A percentile compares a stretch with the other conserved stretches of the same genome.
Evolutionary conservation across 495 filamentous ascomycete species (phyloP).

Genomic region (Penicillium goetzii): DNA sequence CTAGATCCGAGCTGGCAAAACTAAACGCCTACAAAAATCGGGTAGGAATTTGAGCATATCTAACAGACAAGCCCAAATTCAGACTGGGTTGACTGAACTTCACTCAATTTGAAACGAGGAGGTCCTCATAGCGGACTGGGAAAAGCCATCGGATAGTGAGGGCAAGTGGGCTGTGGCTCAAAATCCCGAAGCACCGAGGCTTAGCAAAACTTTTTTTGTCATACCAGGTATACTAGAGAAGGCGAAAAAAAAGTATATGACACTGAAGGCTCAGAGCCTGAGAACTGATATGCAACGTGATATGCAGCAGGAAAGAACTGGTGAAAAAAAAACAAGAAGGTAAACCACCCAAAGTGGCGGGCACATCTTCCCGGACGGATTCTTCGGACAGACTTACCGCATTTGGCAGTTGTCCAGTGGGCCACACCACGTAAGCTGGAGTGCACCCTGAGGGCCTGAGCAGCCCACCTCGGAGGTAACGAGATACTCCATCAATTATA

Average conservation of each 20-base stretch:
- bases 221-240: not conserved
- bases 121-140: not conserved
- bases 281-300: not conserved
- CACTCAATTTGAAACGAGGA: not conserved
- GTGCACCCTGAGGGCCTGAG: not conserved
- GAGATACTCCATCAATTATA: not conserved
- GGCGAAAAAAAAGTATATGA: not conserved
- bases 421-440: constrained; percentile 10
- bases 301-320: not conserved
- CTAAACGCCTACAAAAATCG: not conserved
- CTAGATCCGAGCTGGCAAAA: not conserved
- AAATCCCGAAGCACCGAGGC: not conserved
- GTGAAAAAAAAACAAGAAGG: no score
- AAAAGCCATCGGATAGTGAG: not conserved
- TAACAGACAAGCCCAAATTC: not conserved
- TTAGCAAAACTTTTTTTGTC: no score
- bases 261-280: not conserved
- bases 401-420: not conserved
- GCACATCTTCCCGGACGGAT: not conserved
- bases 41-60: not conserved
- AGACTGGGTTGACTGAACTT: not conserved
- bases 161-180: not conserved
- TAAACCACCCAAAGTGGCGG: not conserved
- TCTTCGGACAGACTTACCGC: constrained; percentile 1
- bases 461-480: constrained; percentile 1